Evolutionary conservation across 495 filamentous ascomycete species (phyloP), one percentile per base, ranked within the genome.

Genomic region (Xylaria grammica): DNA sequence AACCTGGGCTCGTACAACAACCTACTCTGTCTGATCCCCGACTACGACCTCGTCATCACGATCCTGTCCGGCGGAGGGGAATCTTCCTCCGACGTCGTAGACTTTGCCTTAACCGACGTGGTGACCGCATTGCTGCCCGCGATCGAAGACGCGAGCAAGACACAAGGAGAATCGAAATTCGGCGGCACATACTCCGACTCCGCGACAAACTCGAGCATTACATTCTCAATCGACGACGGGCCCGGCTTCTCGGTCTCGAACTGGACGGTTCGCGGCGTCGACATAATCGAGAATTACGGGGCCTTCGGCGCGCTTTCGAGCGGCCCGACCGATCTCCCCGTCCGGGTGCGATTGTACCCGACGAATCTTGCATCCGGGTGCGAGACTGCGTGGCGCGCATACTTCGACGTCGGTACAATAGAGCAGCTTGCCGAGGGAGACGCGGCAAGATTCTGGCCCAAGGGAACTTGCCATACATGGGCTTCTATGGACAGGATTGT

Each of bases 41-140:
- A 86, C 67, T 82, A 85, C 65, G 78, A 76, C 52, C 72, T 83
- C n/a, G 84, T 84, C 9, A 77, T 82, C 53, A 77, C 77, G 0
- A 65, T 88, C 8, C 67, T 86, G 1, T 73, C 71, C 13, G 82
- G 77, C 5, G 83, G 76, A 17, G 60, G 65, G 19, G 26, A 69
- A 29, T 65, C 69, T 22, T 77, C n/a, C 26, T 54, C 34, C 8
- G 38, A 56, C 50, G 61, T 67, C 6, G 67, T 69, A 42, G 69
- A 69, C 49, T 49, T 51, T 11, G 60, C 78, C 15, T 63, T 77
- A 0, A 78, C 78, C 0, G 71, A 77, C 10, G 45, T 83, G 17
- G 62, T 80, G 0, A 67, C 74, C 11, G 67, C 60, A 5, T 57
- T 84, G 0, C 61, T 86, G 8, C 79, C 82, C 0, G 79, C 75